Percentiles rank a stretch among this genome's conserved stretches.
These are phyloP conservation scores for Abrus pulchellus DNA, from an alignment of 306 rosid species.

Conservation along the genomic window DNA sequence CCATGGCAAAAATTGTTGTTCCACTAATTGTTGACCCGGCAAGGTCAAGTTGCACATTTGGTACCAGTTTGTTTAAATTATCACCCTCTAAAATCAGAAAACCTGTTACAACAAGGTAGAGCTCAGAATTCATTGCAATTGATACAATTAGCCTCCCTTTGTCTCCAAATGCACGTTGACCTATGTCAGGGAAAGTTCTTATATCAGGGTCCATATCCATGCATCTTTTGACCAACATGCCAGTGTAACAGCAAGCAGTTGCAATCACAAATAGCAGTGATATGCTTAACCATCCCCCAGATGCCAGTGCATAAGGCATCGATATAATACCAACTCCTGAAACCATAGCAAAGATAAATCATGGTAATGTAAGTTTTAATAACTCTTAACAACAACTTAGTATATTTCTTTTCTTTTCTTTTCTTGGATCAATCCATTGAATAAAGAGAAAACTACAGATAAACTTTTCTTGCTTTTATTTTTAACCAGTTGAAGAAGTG, in stretches of 20 bases:
- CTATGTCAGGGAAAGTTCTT: slow-evolving; percentile 77
- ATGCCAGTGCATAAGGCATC: slow-evolving; percentile 78
- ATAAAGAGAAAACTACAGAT: background rate
- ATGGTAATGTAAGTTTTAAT: background rate
- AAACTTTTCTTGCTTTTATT: background rate
- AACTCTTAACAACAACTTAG: too few relatives aligned
- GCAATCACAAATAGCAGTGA: slow-evolving; percentile 66
- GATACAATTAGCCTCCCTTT: slow-evolving; percentile 70
- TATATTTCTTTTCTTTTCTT: background rate
- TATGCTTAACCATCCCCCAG: slow-evolving; percentile 91
- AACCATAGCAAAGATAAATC: slow-evolving; percentile 10
- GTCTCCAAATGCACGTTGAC: slow-evolving; percentile 78
- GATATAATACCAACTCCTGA: slow-evolving; percentile 90
- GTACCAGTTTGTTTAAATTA: slow-evolving; percentile 70
- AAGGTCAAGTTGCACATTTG: slow-evolving; percentile 51
- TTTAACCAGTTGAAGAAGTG: background rate
- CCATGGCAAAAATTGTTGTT: slow-evolving; percentile 55
- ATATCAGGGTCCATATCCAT: slow-evolving; percentile 77
- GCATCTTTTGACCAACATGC: slow-evolving; percentile 74
- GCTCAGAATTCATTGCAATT: slow-evolving; percentile 70
- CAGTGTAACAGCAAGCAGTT: slow-evolving; percentile 66
- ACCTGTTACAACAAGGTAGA: slow-evolving; percentile 78
- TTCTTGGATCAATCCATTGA: background rate
- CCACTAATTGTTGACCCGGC: slow-evolving; percentile 63
- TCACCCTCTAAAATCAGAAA: slow-evolving; percentile 85